phyloP scores from a whole-genome alignment of 352 stramenopile genomes.

The Pythium monospermum region DNA sequence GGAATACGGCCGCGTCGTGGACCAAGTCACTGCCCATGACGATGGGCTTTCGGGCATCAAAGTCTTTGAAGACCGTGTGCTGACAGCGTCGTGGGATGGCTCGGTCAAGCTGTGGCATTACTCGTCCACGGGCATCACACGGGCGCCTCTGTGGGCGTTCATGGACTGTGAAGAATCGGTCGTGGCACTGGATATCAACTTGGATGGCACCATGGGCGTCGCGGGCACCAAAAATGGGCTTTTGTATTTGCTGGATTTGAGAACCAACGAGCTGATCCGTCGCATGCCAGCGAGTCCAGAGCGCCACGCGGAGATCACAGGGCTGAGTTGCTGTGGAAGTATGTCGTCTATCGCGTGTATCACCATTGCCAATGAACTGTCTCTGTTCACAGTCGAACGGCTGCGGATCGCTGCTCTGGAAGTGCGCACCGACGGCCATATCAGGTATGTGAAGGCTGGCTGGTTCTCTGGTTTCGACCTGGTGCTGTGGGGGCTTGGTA shows the following conservation, averaged over 20 bases:
- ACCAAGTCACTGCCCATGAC: conserved; percentile 77
- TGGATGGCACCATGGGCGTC: conserved; percentile 50
- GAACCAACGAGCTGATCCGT: conserved; percentile 55
- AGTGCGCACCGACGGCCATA: conserved; percentile 48
- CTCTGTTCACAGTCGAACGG: conserved; percentile 55
- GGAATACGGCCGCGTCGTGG: conserved; percentile 71
- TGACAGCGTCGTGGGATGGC: conserved; percentile 72
- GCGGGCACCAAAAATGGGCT: conserved; percentile 67
- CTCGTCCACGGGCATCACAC: conserved; percentile 57
- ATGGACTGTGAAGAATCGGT: conserved; percentile 79
- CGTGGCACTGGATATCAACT: conserved; percentile 58
- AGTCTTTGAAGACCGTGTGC: conserved; percentile 66
- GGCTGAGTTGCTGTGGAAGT: conserved; percentile 59
- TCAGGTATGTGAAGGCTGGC: conserved; percentile 47
- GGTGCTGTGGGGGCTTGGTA: no score
- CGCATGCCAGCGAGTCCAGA: conserved; percentile 56
- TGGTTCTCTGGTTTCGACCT: no score
- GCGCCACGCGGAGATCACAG: conserved; percentile 47
- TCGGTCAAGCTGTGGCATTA: conserved; percentile 83
- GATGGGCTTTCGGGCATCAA: conserved; percentile 71
- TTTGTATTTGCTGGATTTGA: conserved; percentile 69
- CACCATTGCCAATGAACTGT: conserved; percentile 65
- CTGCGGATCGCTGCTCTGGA: conserved; percentile 55
- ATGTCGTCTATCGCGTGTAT: conserved; percentile 52
- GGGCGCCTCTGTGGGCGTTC: conserved; percentile 54